Evolutionary conservation across 2,329 filamentous ascomycete genomes (phyloP), one percentile per base, ranked within the genome.

Genomic region (Monosporascus sp.): DNA sequence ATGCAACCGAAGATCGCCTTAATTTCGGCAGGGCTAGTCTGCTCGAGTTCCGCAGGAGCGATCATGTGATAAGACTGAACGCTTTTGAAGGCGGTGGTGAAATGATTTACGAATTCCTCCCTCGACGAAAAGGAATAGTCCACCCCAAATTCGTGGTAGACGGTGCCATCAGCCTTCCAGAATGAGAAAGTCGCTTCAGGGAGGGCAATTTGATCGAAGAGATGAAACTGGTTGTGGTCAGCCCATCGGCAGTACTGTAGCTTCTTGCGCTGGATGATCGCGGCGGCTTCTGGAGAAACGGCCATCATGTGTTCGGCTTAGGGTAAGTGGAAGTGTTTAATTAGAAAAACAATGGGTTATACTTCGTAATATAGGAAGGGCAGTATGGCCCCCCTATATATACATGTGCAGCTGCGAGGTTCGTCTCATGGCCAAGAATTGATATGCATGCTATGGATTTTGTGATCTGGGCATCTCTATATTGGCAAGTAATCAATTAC

Each of bases 231-330:
- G 38, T 37, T 31, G 15, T 48, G 44, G 51, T 59, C 57, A n/a
- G 55, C 51, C 48, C 51, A 52, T 22, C 48, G 55, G 53, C 55
- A 58, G 46, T 59, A 58, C 7, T 31, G 53, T 2, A 50, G 41
- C 51, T 56, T 56, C 22, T 59, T 58, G 51, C 56, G 55, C 8
- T 53, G 56, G 48, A 56, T 58, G 31, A 51, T 50, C n/a, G 55
- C 51, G 8, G 57, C 54, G 26, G 24, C 37, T 31, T 58, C 55
- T 22, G 51, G 24, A 57, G 53, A 7, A 14, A 43, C 40, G 8
- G 40, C 18, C 40, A 20, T 43, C 5, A 24, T 24, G 5, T 35
- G 9, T 35, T 35, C 31, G 31, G 5, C 31, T 35, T 14, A 35
- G 31, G 31, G 3, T 5, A 14, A 14, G 9, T 35, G 5, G 5